Percentiles rank a stretch among this genome's conserved stretches.
These are phyloP conservation scores for Bruguiera gymnorhiza DNA, from an alignment of 345 rosid species.

Conservation along the genomic window DNA sequence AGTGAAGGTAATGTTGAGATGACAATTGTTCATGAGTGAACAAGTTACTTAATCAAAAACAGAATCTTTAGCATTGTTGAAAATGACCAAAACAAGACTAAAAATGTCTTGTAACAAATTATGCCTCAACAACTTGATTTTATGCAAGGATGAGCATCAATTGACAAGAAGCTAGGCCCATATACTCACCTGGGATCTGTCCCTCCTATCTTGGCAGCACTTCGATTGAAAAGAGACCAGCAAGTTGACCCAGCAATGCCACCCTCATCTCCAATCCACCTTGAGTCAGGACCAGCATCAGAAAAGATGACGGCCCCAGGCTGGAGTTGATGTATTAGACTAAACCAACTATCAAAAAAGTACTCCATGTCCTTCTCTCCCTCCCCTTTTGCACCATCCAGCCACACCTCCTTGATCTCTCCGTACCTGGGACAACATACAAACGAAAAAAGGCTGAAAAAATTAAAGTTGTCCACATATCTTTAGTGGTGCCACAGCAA, in stretches of 20 bases:
- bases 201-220: constrained; percentile 53
- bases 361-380: constrained; percentile 78
- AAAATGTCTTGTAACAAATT: background rate
- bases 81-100: background rate
- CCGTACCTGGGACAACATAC: constrained; percentile 52
- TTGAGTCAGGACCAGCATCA: constrained; percentile 74
- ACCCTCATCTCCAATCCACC: constrained; percentile 85
- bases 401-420: constrained; percentile 69
- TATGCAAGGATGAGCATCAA: background rate
- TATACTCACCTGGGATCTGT: constrained; percentile 56
- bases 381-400: constrained; percentile 86
- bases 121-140: background rate
- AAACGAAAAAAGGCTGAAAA: background rate
- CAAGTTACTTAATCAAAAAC: background rate
- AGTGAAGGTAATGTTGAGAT: background rate
- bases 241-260: constrained; percentile 65
- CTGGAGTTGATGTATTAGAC: constrained; percentile 73
- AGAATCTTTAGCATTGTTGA: background rate
- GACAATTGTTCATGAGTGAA: background rate
- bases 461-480: no score
- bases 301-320: constrained; percentile 75
- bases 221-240: constrained; percentile 83
- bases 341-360: constrained; percentile 71
- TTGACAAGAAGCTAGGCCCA: background rate
- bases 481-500: no score